Evolutionary conservation across 768 basidiomycete genomes (phyloP).

Genomic region (Cystoderma amianthinum): DNA sequence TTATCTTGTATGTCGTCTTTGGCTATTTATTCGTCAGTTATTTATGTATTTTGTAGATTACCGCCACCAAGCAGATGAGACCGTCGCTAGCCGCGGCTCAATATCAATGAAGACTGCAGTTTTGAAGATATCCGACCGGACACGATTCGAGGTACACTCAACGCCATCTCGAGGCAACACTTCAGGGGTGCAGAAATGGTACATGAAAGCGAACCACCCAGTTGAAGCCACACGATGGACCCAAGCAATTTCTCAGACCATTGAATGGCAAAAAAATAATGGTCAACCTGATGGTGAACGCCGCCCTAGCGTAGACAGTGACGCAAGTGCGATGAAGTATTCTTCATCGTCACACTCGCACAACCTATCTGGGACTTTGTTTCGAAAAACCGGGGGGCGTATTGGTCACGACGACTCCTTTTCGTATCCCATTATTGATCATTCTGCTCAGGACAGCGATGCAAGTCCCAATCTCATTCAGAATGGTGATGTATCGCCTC

Average conservation of each 20-base stretch:
- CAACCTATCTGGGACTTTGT: constrained; percentile 10
- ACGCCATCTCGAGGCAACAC: constrained; percentile 38
- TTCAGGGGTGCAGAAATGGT: constrained; percentile 62
- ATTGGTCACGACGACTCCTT: not conserved
- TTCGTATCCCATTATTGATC: not conserved
- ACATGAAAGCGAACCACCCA: constrained; percentile 79
- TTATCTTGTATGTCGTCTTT: constrained; percentile 84
- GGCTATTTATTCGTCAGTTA: too few relatives aligned
- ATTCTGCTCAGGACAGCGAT: constrained; percentile 2
- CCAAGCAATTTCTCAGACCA: constrained; percentile 63
- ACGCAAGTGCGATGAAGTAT: constrained; percentile 27
- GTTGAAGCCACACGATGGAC: constrained; percentile 89
- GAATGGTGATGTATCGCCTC: constrained; percentile 8
- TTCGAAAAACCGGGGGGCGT: constrained; percentile 5
- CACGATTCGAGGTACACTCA: constrained; percentile 80
- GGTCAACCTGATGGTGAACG: constrained; percentile 12
- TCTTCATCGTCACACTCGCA: constrained; percentile 14
- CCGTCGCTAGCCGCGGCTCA: constrained; percentile 76
- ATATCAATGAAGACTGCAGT: constrained; percentile 81
- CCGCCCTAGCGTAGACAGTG: constrained; percentile 42
- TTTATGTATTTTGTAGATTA: constrained; percentile 70
- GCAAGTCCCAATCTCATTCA: constrained; percentile 11
- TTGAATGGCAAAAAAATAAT: constrained; percentile 53
- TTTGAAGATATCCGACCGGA: constrained; percentile 54
- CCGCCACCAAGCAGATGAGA: constrained; percentile 86